phyloP scores from a whole-genome alignment of 768 basidiomycete species.

The Russula sp. region DNA sequence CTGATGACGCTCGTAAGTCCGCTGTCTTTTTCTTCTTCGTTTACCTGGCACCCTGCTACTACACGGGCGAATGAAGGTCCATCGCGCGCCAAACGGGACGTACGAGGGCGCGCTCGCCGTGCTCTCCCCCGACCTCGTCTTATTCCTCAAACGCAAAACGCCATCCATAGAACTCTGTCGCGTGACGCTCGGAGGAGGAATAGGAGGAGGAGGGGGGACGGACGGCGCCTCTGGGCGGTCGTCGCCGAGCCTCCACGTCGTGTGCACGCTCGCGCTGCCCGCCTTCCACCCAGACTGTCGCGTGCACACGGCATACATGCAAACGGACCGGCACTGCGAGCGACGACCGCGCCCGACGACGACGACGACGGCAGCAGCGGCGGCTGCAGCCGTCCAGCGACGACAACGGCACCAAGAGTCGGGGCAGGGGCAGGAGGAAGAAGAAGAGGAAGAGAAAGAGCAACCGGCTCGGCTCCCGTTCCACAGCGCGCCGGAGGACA shows the following conservation, averaged over 20 bases:
- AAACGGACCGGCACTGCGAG: conserved; percentile 8
- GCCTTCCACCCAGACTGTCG: neutral
- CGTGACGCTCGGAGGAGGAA: neutral
- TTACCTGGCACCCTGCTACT: too few species aligned
- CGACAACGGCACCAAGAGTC: neutral
- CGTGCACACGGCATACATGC: conserved; percentile 19
- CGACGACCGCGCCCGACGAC: too few species aligned
- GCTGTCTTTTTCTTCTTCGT: neutral
- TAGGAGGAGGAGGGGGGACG: neutral
- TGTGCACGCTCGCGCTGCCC: conserved; percentile 16
- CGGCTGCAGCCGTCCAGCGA: neutral
- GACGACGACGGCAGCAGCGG: too few species aligned
- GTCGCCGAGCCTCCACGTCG: neutral
- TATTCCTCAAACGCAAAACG: conserved; percentile 9
- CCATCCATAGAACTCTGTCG: conserved; percentile 15
- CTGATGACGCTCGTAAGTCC: conserved; percentile 2
- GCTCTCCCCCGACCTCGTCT: conserved; percentile 5
- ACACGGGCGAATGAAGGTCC: neutral
- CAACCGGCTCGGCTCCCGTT: neutral
- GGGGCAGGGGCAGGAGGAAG: too few species aligned
- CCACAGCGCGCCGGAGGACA: conserved; percentile 16
- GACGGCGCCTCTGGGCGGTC: neutral
- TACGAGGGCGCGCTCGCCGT: conserved; percentile 17
- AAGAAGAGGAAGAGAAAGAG: too few species aligned
- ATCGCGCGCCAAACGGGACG: conserved; percentile 15